Evolutionary conservation across 176 grass and related monocot species (phyloP).

Genomic region (Avena atlantica): DNA sequence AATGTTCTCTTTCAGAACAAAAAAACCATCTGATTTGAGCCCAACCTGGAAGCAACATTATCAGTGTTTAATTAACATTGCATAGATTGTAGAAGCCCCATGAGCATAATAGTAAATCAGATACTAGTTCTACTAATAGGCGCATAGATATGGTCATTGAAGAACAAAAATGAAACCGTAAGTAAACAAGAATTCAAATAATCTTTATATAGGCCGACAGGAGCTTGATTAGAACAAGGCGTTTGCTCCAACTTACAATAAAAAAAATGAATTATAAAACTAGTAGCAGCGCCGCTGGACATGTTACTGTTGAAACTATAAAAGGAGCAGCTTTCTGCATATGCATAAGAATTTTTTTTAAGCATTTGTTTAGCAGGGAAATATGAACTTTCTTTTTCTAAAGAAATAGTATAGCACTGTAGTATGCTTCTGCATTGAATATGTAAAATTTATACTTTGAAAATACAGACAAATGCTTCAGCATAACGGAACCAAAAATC

Average conservation of each 20-base stretch:
- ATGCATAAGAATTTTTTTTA: not conserved
- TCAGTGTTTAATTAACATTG: conserved; percentile 25
- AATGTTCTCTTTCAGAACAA: conserved; percentile 94
- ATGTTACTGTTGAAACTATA: conserved; percentile 8
- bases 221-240: not conserved
- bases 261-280: conserved; percentile 14
- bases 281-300: not conserved
- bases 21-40: conserved; percentile 94
- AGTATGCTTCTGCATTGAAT: conserved; percentile 5
- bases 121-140: conserved; percentile 22
- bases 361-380: not conserved
- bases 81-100: not conserved
- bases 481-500: conserved; percentile 12
- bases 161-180: not conserved
- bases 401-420: not conserved
- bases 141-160: not conserved
- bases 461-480: conserved; percentile 13
- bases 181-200: not conserved
- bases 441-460: not conserved
- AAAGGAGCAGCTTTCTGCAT: not conserved
- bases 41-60: conserved; percentile 63
- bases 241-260: not conserved
- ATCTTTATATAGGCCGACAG: not conserved
- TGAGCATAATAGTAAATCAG: not conserved
- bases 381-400: not conserved